Base-by-base conservation (phyloP, 306 rosid species). In the Cyclanthera cordifolia region DNA sequence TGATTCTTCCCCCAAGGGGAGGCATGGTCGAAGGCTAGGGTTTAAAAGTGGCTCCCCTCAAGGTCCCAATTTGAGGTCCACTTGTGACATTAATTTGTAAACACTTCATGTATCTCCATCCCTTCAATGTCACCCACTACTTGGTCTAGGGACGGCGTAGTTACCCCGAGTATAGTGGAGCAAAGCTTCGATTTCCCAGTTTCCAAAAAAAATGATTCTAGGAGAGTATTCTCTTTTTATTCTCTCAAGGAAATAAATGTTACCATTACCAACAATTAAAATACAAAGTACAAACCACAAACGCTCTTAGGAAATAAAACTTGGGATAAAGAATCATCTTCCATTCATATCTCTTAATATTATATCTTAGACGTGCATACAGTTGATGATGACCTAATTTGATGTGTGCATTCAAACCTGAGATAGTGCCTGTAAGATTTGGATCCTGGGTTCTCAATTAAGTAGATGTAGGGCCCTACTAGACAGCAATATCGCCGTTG, bases 391-490 rank as follows among this genome's bases (percentile, higher is more conserved):
- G 27, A 64, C 16, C 52, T 64, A 64, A 24, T 12, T 64, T 20
- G 69, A 64, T 64, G 11, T 11, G 19, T 39, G 53, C 43, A 43
- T 71, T 16, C 21, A 24, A 69, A 93, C 99, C 99, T 90, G 86
- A 76, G 81, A 83, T 52, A 87, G 72, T 77, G 95, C 78, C 87
- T 87, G 87, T 90, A 93, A 47, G 99, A 81, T 72, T 85, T 89
- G 3, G 96, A 87, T 78, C 72, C 77, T 71, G 99, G 96, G 77
- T 85, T 73, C 73, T 93, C 99, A 47, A 93, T 95, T 54, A 86
- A 85, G 80, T 93, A 93, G 67, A 93, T 87, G 63, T 83, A 93
- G 64, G 90, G 94, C 80, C 99, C 99, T 69, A 86, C 91, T 59
- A 93, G 80, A 85, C 91, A 90, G 68, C 86, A 30, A 78, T 93